Percentiles rank a stretch among this genome's conserved stretches.
These are phyloP conservation scores for Schoenoplectus tabernaemontani DNA, from an alignment of 202 grass and related monocot species.

Conservation along the genomic window DNA sequence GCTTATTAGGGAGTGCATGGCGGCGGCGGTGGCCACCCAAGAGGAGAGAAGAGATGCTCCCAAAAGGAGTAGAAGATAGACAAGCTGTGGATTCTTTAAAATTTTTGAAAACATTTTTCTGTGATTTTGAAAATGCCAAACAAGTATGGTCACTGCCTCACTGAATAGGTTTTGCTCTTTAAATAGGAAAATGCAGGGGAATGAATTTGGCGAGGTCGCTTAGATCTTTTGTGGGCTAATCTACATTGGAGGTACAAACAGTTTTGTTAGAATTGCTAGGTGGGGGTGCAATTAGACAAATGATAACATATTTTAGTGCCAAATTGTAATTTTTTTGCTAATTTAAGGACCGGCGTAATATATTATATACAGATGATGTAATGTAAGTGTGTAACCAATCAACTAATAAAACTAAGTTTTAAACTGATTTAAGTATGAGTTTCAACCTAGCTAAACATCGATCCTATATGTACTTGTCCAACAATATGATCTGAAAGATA, in stretches of 20 bases:
- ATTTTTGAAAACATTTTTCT: background rate
- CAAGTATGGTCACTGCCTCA: background rate
- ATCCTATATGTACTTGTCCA: background rate
- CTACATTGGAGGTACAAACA: background rate
- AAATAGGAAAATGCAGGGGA: background rate
- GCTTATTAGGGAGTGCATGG: background rate
- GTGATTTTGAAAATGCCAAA: background rate
- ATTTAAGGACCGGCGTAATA: background rate
- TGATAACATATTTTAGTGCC: background rate
- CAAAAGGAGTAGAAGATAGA: slow-evolving; percentile 10
- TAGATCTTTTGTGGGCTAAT: background rate
- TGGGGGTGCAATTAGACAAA: background rate
- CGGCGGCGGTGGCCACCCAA: too few species aligned
- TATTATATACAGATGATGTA: background rate
- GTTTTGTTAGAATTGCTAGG: background rate
- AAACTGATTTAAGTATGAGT: background rate
- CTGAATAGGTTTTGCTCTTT: background rate
- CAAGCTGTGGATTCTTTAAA: background rate
- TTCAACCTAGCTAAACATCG: background rate
- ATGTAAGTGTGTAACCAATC: background rate
- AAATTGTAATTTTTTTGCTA: background rate
- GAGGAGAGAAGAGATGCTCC: background rate
- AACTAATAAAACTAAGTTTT: background rate
- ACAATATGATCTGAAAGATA: background rate
- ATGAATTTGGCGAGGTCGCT: background rate